Evolutionary conservation across 2,329 filamentous ascomycete species (phyloP).

Genomic region (Fusarium concolor): DNA sequence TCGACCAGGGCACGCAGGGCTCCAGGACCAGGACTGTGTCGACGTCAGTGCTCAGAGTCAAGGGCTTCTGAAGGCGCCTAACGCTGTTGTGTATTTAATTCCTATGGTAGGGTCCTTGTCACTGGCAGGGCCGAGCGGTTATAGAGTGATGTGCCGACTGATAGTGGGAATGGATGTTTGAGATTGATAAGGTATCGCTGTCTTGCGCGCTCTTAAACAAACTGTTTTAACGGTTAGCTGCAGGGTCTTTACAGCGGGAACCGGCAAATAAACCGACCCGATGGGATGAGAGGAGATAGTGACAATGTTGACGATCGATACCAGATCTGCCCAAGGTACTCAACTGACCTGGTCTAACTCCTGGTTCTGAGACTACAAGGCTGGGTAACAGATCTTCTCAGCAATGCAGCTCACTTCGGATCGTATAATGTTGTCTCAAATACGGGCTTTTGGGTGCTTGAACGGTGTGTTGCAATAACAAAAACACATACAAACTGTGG

Average conservation of each 20-base stretch:
- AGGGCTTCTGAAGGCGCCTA: conserved; percentile 33
- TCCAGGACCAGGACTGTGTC: conserved; percentile 27
- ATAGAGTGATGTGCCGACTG: conserved; percentile 20
- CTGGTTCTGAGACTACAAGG: conserved; percentile 10
- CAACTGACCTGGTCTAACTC: conserved; percentile 19
- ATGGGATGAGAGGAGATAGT: conserved; percentile 25
- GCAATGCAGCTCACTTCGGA: conserved; percentile 8
- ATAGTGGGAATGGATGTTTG: conserved; percentile 27
- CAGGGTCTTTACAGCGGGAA: conserved; percentile 39
- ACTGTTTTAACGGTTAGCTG: conserved; percentile 34
- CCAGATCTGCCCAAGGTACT: conserved; percentile 23
- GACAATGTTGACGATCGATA: conserved; percentile 36
- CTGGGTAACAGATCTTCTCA: conserved; percentile 24
- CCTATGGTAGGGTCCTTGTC: conserved; percentile 29
- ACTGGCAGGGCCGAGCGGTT: conserved; percentile 31
- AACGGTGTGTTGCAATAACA: conserved; percentile 38
- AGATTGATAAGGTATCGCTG: conserved; percentile 14
- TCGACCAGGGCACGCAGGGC: conserved; percentile 48
- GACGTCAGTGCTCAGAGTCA: conserved; percentile 44
- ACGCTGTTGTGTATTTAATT: conserved; percentile 15
- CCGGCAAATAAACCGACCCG: conserved; percentile 36
- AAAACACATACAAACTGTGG: conserved; percentile 27
- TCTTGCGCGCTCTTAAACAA: not conserved
- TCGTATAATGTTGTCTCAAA: conserved; percentile 17
- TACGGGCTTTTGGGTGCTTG: conserved; percentile 35